These are phyloP conservation scores for Pichia scutulata DNA, from an alignment of 805 yeast genomes.

Conservation along the genomic window DNA sequence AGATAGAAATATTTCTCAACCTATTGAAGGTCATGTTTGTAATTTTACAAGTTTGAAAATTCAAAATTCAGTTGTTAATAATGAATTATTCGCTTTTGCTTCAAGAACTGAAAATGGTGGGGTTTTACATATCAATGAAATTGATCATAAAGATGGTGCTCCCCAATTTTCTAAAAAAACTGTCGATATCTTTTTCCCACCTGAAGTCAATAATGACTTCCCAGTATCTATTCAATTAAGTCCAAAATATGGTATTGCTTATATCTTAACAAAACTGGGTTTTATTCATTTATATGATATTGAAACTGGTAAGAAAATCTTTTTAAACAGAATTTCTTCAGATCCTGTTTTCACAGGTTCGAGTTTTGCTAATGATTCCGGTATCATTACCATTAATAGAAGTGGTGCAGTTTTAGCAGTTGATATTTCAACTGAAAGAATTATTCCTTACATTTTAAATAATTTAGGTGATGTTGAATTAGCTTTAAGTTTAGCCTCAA, in stretches of 20 bases:
- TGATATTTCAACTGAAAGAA: conserved; percentile 73
- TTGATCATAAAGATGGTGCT: conserved; percentile 81
- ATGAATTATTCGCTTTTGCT: conserved; percentile 89
- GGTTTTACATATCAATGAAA: conserved; percentile 86
- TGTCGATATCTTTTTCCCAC: conserved; percentile 92
- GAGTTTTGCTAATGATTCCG: conserved; percentile 60
- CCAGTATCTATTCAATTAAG: conserved; percentile 90
- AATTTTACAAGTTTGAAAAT: conserved; percentile 71
- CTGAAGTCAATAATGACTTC: conserved; percentile 93
- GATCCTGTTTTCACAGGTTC: conserved; percentile 92
- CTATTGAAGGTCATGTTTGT: conserved; percentile 97
- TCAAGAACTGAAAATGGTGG: conserved; percentile 81
- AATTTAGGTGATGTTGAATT: conserved; percentile 79
- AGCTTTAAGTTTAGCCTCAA: conserved; percentile 82
- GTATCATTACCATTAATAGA: conserved; percentile 89
- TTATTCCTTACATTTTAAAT: conserved; percentile 82
- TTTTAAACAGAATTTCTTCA: conserved; percentile 92
- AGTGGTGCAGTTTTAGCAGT: conserved; percentile 93
- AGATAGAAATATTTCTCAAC: conserved; percentile 87
- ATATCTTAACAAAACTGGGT: conserved; percentile 90
- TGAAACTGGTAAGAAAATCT: conserved; percentile 86
- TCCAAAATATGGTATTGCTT: conserved; percentile 76
- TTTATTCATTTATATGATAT: conserved; percentile 92
- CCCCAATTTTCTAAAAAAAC: conserved; percentile 85
- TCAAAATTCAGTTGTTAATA: conserved; percentile 65